Conservation (phyloP, 2,329 filamentous ascomycete species). For the Colletotrichum sp. region DNA sequence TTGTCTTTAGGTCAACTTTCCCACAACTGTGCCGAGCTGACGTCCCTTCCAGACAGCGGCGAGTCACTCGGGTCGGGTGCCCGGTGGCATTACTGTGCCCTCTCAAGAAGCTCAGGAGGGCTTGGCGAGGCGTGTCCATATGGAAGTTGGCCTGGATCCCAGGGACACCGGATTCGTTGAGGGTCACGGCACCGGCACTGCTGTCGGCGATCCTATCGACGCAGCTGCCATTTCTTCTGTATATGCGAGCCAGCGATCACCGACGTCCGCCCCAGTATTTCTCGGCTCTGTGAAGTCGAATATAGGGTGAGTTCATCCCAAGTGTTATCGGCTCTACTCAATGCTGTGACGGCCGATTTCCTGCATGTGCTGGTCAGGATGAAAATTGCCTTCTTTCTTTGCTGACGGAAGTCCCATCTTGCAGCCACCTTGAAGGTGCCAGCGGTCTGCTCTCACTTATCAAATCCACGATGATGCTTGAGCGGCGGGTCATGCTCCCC, state of each 20-base stretch:
- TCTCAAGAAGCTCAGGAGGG: slow-evolving; percentile 36
- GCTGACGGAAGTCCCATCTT: neutral
- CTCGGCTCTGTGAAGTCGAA: slow-evolving; percentile 30
- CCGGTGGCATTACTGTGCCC: slow-evolving; percentile 42
- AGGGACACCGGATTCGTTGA: slow-evolving; percentile 15
- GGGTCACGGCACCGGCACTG: slow-evolving; percentile 28
- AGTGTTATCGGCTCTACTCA: neutral
- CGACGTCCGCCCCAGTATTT: slow-evolving; percentile 25
- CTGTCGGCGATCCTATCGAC: slow-evolving; percentile 44
- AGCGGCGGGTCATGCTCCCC: slow-evolving; percentile 27
- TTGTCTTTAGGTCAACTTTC: too few relatives aligned
- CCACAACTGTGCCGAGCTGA: neutral
- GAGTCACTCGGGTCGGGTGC: slow-evolving; percentile 37
- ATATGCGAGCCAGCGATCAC: slow-evolving; percentile 24
- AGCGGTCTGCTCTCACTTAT: slow-evolving; percentile 29
- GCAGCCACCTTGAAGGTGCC: slow-evolving; percentile 28
- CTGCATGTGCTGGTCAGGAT: neutral
- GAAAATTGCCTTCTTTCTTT: neutral
- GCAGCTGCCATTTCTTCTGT: slow-evolving; percentile 27
- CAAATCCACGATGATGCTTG: slow-evolving; percentile 30
- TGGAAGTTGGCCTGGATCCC: slow-evolving; percentile 3
- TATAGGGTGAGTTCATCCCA: neutral
- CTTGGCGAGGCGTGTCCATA: slow-evolving; percentile 20
- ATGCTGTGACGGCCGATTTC: neutral
- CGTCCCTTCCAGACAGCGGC: neutral